Base-by-base conservation (phyloP, 2,329 filamentous ascomycete species). In the Aspergillus awamori region DNA sequence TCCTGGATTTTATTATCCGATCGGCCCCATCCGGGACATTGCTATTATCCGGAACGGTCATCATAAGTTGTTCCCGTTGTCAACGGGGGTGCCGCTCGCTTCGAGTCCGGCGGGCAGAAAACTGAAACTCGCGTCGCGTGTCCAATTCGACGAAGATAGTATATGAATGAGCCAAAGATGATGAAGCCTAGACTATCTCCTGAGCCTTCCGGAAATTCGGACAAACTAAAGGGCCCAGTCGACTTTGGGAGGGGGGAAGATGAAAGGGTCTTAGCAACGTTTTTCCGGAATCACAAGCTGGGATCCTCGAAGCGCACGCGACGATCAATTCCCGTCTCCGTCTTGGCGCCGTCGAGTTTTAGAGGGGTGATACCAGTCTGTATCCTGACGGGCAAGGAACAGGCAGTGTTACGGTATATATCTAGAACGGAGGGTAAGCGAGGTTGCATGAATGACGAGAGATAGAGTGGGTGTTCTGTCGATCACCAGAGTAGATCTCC, bases 11-110 rank as follows among this genome's bases (percentile, higher is more conserved):
- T 28, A 65, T 61, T 39, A 60, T 24, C 41, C 67, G 70, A 15
- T 66, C 63, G 15, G 55, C 57, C 43, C 60, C 62, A 8, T 70
- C 69, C 49, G 65, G 51, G 26, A 60, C 64, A 59, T 70, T 63
- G 17, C 70, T 74, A 62, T 72, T 75, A 52, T 72, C 69, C 53
- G 65, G 39, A 43, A 65, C 63, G 53, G 63, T 65, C 69, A 74
- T 73, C 51, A 64, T 57, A 60, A 53, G 60, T 61, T 53, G 22
- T 58, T 45, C 58, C 59, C 57, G 54, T 33, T 38, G 57, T 56
- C 48, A 51, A 38, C n/a, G 45, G 55, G 53, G 53, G 57, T 64
- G 47, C 39, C 13, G 48, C n/a, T 17, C 8, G 33, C 39, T 33
- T 51, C 48, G 30, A 39, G 13, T 20, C 24, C 28, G 20, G 24